Conservation (phyloP, 345 rosid species). For the Moricandia moricandioides region DNA sequence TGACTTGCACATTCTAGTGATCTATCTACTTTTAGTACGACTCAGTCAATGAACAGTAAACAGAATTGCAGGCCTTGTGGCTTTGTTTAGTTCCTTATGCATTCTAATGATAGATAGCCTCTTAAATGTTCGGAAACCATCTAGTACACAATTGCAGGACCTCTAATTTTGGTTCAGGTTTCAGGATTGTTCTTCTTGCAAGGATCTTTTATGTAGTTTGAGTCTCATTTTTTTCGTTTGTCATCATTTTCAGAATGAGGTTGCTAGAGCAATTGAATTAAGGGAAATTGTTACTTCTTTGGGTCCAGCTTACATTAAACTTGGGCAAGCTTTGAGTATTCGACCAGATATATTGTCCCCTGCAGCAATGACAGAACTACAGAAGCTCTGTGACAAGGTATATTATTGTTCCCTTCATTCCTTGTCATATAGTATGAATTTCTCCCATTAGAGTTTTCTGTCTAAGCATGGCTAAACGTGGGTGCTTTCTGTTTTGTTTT, state of each 20-base stretch:
- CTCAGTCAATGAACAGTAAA: neutral
- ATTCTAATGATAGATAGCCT: neutral
- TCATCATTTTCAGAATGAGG: slow-evolving; percentile 71
- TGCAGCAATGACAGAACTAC: slow-evolving; percentile 88
- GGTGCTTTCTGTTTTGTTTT: neutral
- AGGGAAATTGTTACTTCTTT: slow-evolving; percentile 95
- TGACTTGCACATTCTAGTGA: neutral
- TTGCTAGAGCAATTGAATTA: slow-evolving; percentile 89
- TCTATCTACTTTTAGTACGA: neutral
- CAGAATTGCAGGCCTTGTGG: neutral
- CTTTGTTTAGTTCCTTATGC: neutral
- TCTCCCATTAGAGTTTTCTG: neutral
- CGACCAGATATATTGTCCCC: slow-evolving; percentile 97
- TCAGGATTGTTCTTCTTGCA: neutral
- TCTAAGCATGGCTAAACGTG: neutral
- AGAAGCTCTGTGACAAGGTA: slow-evolving; percentile 99
- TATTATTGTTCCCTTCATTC: neutral
- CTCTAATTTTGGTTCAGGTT: neutral
- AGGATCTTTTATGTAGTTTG: neutral
- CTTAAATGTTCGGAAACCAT: neutral
- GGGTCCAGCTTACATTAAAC: slow-evolving; percentile 98
- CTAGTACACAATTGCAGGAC: neutral
- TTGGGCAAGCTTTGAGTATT: slow-evolving; percentile 97
- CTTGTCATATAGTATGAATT: neutral
- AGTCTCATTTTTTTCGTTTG: slow-evolving; percentile 12